These are phyloP conservation scores for Wallacemonas rigidus DNA, from an alignment of 208 protist genomes.

Conservation along the genomic window DNA sequence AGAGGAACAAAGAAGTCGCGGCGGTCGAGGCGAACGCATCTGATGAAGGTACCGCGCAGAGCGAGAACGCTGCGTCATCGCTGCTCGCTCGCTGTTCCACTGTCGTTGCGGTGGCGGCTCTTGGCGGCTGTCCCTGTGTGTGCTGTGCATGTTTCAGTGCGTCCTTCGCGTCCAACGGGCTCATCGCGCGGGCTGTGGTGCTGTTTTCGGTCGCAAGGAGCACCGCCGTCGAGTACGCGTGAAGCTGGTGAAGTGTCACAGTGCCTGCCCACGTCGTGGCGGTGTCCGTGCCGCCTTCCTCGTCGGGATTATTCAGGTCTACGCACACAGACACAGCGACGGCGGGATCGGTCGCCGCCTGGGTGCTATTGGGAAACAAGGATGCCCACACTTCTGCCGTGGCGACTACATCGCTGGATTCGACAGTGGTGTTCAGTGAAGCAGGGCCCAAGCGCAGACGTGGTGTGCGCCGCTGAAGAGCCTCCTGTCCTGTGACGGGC, in stretches of 20 bases:
- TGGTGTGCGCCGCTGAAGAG: conserved; percentile 2
- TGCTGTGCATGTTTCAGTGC: no score
- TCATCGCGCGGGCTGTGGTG: no score
- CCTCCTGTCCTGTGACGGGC: neutral
- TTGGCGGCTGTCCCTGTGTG: no score
- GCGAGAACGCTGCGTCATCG: neutral
- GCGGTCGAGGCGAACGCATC: neutral
- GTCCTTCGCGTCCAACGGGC: no score
- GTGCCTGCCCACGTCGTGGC: conserved; percentile 13
- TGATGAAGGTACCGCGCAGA: neutral
- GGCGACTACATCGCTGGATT: conserved; percentile 3
- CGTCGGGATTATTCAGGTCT: neutral
- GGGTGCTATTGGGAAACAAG: neutral
- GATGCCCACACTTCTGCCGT: conserved; percentile 1
- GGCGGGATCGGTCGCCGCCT: neutral
- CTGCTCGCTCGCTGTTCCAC: no score
- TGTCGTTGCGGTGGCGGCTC: no score
- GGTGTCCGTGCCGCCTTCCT: neutral
- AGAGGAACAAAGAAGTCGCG: neutral
- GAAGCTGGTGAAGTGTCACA: neutral
- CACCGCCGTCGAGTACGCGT: neutral
- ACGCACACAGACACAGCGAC: conserved; percentile 1
- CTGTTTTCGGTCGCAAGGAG: neutral
- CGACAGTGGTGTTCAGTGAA: neutral
- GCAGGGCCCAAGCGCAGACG: conserved; percentile 8